Evolutionary conservation across 371 early-diverging fungal species (phyloP), one percentile per base, ranked within the genome.

Genomic region (Chytridium lagenaria): DNA sequence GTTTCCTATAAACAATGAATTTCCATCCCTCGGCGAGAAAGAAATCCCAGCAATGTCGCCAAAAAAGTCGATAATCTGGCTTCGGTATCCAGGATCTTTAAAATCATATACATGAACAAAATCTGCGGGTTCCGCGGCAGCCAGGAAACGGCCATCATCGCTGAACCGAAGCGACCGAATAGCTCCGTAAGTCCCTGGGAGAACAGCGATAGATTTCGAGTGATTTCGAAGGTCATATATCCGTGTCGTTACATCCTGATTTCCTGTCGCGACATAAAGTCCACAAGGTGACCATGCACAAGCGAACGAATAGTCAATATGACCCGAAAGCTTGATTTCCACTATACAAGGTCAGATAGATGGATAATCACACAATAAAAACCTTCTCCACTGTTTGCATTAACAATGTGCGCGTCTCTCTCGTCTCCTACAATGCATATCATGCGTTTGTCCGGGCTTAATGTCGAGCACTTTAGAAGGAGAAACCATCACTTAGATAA

Each of bases 251-350:
- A 84, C 36, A 75, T 70, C 70, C 77, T 95, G 95, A 74, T 91
- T 92, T 30, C 95, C 95, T 0, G 95, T 95, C 0, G 92, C 94
- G 61, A 95, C 75, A 26, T 84, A 79, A 5, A 80, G 81, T 7
- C 90, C 91, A 68, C 89, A 87, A 0, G 95, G 94, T 50, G 90
- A 90, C 89, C 93, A 93, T 15, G 91, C 88, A 67, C 92, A 93
- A 0, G 95, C 86, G 80, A 96, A 96, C 0, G 92, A 91, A 74
- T 84, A 92, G 70, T 93, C 95, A 33, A 84, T 70, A 61, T 93
- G 93, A 1, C 93, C 93, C 31, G 57, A 77, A 30, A 92, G 75
- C 0, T 37, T n/a, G 30, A 70, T 12, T 0, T 38, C 44, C 37
- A 26, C 70, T 70, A 36, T 10, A 23, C 37, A 38, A 23, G 22